Percentiles rank a stretch among this genome's conserved stretches.
These are phyloP conservation scores for Orobanche coerulescens DNA, from an alignment of 257 asterid species.

Conservation along the genomic window DNA sequence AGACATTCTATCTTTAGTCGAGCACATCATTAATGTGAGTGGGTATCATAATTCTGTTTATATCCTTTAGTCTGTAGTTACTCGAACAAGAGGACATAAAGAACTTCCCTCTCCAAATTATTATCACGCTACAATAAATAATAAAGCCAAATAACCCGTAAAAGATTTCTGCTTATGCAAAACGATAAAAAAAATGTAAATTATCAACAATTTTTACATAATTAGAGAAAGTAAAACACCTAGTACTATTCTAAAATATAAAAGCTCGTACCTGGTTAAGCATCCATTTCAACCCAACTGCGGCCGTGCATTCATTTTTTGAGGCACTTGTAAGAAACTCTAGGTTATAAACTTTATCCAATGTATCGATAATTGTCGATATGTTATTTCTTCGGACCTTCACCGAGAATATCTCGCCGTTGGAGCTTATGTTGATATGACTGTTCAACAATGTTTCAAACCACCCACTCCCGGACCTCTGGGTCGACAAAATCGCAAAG, in stretches of 20 bases:
- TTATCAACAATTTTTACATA: neutral
- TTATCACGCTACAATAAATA: neutral
- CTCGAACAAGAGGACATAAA: neutral
- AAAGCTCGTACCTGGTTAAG: constrained; percentile 71
- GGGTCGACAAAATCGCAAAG: constrained; percentile 87
- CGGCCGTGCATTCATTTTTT: constrained; percentile 96
- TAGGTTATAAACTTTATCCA: constrained; percentile 77
- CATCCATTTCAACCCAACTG: constrained; percentile 99
- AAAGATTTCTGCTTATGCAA: neutral
- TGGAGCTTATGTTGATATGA: constrained; percentile 88
- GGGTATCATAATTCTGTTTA: constrained; percentile 14
- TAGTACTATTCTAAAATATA: neutral
- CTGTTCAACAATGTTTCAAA: constrained; percentile 88
- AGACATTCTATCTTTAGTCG: too few species aligned
- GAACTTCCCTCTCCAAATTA: neutral
- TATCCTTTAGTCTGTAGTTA: constrained; percentile 7
- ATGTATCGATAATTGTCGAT: constrained; percentile 64
- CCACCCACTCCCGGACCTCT: constrained; percentile 99
- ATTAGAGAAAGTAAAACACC: neutral
- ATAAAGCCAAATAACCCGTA: neutral
- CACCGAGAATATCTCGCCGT: constrained; percentile 94
- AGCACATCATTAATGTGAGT: constrained; percentile 18
- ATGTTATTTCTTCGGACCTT: constrained; percentile 66
- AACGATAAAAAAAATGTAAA: neutral
- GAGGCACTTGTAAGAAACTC: constrained; percentile 86